phyloP scores from a whole-genome alignment of 2,329 filamentous ascomycete species.

The Penicillium sp. region DNA sequence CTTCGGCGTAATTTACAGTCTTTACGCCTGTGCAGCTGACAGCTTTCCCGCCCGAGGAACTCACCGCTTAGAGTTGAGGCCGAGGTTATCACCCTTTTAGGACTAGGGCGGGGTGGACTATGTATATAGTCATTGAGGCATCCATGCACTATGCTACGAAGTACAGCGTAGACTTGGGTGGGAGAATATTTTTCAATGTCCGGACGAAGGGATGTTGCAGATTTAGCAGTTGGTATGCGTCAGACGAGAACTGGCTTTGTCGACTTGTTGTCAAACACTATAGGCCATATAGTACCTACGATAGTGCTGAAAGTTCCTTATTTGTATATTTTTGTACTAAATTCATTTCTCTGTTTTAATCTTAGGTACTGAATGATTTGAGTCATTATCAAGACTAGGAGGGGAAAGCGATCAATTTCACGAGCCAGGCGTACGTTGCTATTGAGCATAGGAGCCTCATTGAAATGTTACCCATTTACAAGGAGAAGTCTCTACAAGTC shows the following conservation, averaged over 20 bases:
- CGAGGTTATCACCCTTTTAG: constrained; percentile 19
- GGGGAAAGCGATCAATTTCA: too few relatives aligned
- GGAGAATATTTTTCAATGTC: not conserved
- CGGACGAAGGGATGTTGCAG: not conserved
- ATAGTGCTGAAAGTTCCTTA: too few relatives aligned
- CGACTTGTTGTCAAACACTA: not conserved
- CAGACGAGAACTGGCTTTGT: not conserved
- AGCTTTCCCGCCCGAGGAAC: not conserved
- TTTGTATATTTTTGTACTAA: too few relatives aligned
- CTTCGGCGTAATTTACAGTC: constrained; percentile 2
- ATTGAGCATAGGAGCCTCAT: too few relatives aligned
- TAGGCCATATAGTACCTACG: not conserved
- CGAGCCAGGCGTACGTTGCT: too few relatives aligned
- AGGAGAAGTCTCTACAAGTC: too few relatives aligned
- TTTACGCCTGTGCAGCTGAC: constrained; percentile 3
- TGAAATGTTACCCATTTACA: too few relatives aligned
- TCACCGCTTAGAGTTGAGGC: constrained; percentile 18
- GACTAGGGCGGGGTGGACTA: constrained; percentile 13
- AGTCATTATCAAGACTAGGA: too few relatives aligned
- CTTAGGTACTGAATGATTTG: too few relatives aligned
- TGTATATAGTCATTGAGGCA: not conserved
- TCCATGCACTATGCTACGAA: constrained; percentile 1
- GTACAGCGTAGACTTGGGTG: constrained; percentile 7
- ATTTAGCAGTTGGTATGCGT: not conserved
- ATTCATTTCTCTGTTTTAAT: too few relatives aligned